Conservation (phyloP, 768 basidiomycete species). For the Boletus pseudopeckii region DNA sequence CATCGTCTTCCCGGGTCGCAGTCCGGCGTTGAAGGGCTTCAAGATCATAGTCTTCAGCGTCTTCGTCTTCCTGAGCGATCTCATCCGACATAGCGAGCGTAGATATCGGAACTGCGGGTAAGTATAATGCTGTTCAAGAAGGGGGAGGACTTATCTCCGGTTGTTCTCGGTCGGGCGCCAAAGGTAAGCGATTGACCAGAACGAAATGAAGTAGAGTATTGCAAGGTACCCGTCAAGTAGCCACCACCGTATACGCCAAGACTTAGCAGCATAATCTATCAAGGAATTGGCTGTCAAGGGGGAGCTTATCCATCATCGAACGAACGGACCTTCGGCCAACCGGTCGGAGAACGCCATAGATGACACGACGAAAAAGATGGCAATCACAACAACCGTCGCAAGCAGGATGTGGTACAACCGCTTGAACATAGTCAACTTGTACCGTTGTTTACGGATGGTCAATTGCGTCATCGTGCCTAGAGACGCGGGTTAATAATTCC, state of each 20-base stretch:
- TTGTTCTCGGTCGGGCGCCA: conserved; percentile 94
- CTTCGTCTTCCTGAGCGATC: conserved; percentile 90
- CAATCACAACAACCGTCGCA: conserved; percentile 74
- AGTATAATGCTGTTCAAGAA: conserved; percentile 11
- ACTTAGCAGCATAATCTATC: conserved; percentile 85
- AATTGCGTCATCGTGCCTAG: conserved; percentile 87
- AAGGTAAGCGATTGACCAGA: conserved; percentile 77
- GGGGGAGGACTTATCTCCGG: conserved; percentile 60
- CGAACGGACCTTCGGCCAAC: conserved; percentile 72
- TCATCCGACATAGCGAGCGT: conserved; percentile 96
- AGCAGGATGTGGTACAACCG: conserved; percentile 82
- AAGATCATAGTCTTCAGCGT: conserved; percentile 89
- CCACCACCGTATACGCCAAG: conserved; percentile 94
- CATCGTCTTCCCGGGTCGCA: conserved; percentile 53
- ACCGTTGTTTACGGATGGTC: conserved; percentile 77
- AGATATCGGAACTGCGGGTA: conserved; percentile 33
- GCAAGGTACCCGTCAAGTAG: conserved; percentile 93
- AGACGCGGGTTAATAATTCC: conserved; percentile 8
- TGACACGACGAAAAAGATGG: conserved; percentile 89
- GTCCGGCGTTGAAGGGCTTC: conserved; percentile 66
- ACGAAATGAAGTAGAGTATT: conserved; percentile 80
- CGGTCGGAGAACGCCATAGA: conserved; percentile 89
- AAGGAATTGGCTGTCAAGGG: neutral
- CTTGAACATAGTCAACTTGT: conserved; percentile 87
- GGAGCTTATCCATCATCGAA: neutral